These are phyloP conservation scores for Lyophyllum atratum DNA, from an alignment of 768 basidiomycete genomes.

Conservation along the genomic window DNA sequence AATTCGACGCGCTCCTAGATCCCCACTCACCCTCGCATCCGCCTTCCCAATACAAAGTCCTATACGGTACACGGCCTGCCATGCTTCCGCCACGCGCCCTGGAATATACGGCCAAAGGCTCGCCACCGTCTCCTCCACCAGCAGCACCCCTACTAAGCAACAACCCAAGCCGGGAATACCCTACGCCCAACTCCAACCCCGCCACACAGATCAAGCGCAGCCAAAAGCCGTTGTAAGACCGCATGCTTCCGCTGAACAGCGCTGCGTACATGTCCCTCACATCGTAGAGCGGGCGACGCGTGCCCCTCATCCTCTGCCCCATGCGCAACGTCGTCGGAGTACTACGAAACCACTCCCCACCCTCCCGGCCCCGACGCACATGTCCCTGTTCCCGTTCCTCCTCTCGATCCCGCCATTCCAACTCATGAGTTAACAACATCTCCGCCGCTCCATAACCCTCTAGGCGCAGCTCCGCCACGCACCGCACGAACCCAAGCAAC, in stretches of 20 bases:
- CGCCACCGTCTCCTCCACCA: no score
- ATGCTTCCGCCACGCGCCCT: no score
- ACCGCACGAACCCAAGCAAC: background rate
- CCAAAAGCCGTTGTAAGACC: constrained; percentile 1
- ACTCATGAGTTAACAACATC: background rate
- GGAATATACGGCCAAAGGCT: no score
- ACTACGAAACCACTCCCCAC: background rate
- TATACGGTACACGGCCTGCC: no score
- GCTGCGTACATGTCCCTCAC: background rate
- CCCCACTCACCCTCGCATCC: no score
- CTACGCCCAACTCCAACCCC: background rate
- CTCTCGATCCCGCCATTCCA: background rate
- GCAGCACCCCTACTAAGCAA: background rate
- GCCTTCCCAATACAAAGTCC: no score
- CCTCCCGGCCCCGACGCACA: background rate
- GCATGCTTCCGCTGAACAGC: background rate
- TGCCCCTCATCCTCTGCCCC: background rate
- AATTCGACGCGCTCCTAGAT: no score
- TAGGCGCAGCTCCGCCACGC: background rate
- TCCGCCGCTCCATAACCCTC: background rate
- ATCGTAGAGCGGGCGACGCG: background rate
- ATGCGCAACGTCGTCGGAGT: background rate
- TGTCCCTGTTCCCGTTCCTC: background rate
- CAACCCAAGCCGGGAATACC: background rate
- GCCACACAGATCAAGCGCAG: background rate